Base-by-base conservation (phyloP, 1,284 basidiomycete genomes). In the Moniliophthora roreri region DNA sequence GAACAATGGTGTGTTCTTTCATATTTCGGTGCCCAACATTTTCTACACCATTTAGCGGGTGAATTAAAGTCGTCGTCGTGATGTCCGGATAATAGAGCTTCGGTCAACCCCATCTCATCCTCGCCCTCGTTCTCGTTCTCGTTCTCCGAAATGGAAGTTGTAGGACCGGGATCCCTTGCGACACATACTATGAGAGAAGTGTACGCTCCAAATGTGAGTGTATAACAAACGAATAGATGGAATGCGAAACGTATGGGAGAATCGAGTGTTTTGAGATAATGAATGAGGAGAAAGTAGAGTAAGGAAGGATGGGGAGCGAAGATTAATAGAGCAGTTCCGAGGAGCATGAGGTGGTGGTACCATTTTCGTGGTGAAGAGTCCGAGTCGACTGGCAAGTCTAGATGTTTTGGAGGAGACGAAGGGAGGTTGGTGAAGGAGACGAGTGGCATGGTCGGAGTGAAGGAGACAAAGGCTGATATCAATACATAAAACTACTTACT, bases 1-100 rank as follows among this genome's bases (percentile, higher is more conserved):
- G 81, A 81, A 66, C 91, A 94, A 64, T 95, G 93, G 66, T 95
- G 93, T 7, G 89, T 76, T 51, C 93, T 74, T 63, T 94, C 91
- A 2, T 91, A 91, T 69, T 92, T 93, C 0, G 85, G 82, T 21
- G 78, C 83, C 76, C 74, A 85, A 63, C 89, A 92, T 55, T 82
- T 85, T 52, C 81, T 77, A 67, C 89, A 92, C 87, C 89, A 92
- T 58, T 76, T 82, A 16, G 78, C 79, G 0, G 82, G 82, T 21
- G 73, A 64, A 54, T 73, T 67, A 54, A 78, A 79, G 40, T 80
- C 77, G 58, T 76, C 69, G 35, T 73, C 44, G n/a, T 16, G 16
- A 13, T 8, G 7, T 32, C 28, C 73, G 28, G 71, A 65, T 64
- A 85, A 75, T 38, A 90, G 71, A 36, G 85, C 87, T 55, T 88